Conservation (phyloP, 164 flowering plant species). For the Piper betle region DNA sequence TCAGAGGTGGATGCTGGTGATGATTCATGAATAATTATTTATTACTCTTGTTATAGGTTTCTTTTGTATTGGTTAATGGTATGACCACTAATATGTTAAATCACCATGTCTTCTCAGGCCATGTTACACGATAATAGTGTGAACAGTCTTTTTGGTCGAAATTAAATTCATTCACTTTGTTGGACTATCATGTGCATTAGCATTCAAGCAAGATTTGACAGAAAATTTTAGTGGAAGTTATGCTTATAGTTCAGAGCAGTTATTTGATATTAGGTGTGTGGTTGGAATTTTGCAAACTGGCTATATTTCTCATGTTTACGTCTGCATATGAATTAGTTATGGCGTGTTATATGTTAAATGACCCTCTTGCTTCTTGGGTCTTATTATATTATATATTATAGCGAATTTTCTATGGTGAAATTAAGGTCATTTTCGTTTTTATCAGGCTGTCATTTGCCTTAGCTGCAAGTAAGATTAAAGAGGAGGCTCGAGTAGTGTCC, state of each 20-base stretch:
- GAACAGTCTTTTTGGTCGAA: too few relatives aligned
- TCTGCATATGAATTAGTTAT: neutral
- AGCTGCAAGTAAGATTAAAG: slow-evolving; percentile 66
- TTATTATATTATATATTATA: neutral
- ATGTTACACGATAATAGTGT: too few relatives aligned
- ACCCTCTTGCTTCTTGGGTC: neutral
- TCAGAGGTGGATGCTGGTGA: too few relatives aligned
- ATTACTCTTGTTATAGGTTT: too few relatives aligned
- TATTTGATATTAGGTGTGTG: neutral
- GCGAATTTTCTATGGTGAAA: neutral
- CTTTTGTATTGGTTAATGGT: too few relatives aligned
- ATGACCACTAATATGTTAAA: too few relatives aligned
- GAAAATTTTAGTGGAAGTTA: too few relatives aligned
- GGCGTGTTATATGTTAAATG: neutral
- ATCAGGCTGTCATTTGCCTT: slow-evolving; percentile 93
- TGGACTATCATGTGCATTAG: too few relatives aligned
- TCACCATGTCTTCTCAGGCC: too few relatives aligned
- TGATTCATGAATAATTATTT: too few relatives aligned
- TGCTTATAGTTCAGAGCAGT: neutral
- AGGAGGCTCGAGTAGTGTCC: slow-evolving; percentile 77
- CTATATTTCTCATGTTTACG: neutral
- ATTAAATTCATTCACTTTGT: too few relatives aligned
- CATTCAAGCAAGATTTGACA: too few relatives aligned
- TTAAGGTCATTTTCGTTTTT: neutral
- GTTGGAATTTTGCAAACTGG: neutral